Evolutionary conservation across 2,329 filamentous ascomycete genomes (phyloP).

Genomic region (Hymenoscyphus salicellus): DNA sequence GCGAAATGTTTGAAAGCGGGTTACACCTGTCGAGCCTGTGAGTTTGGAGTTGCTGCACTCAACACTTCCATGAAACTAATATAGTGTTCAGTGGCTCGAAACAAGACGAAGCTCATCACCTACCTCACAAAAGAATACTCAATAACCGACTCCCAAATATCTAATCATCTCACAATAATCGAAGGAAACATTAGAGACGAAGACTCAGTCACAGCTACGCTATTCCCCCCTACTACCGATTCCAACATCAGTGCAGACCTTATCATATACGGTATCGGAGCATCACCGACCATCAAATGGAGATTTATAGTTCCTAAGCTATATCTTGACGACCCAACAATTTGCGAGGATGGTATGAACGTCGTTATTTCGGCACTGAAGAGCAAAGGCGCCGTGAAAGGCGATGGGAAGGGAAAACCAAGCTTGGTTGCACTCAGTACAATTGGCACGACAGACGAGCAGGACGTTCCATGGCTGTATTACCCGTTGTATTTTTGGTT

Average conservation of each 20-base stretch:
- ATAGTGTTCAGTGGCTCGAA: conserved; percentile 42
- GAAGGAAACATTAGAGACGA: conserved; percentile 49
- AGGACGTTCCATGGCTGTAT: conserved; percentile 45
- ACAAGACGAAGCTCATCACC: conserved; percentile 46
- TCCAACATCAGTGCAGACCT: conserved; percentile 42
- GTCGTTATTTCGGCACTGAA: conserved; percentile 41
- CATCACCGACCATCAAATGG: conserved; percentile 27
- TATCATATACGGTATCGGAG: conserved; percentile 50
- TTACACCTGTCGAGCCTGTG: conserved; percentile 41
- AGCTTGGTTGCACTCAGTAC: conserved; percentile 41
- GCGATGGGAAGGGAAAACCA: conserved; percentile 29
- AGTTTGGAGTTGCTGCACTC: neutral
- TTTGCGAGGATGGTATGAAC: conserved; percentile 47
- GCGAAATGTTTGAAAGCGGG: conserved; percentile 11
- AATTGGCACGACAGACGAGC: conserved; percentile 43
- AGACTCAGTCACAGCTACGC: conserved; percentile 38
- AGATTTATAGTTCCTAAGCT: conserved; percentile 33
- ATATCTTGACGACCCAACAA: conserved; percentile 44
- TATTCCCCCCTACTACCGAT: conserved; percentile 32
- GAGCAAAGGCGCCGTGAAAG: neutral
- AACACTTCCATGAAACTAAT: neutral
- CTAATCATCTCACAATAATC: conserved; percentile 43
- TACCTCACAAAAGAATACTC: conserved; percentile 32
- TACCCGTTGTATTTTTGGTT: conserved; percentile 44
- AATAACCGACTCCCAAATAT: neutral